Conservation (phyloP, 371 early-diverging fungal genomes). For the Encephalitozoon romaleae region DNA sequence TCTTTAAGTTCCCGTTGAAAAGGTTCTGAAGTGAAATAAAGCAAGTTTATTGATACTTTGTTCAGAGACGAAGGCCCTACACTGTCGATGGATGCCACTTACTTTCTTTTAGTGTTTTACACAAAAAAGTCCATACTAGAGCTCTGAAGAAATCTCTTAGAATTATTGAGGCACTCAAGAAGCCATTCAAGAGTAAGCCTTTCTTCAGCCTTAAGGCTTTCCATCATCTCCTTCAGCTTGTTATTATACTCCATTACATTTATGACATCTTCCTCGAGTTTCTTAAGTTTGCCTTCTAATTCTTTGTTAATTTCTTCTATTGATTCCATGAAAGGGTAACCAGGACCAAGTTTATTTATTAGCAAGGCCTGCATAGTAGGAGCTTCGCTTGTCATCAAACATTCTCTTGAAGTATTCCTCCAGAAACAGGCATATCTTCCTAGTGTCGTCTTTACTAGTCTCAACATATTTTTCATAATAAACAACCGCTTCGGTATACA, state of each 20-base stretch:
- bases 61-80: too few relatives aligned
- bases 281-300: neutral
- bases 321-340: neutral
- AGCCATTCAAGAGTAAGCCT: constrained; percentile 6
- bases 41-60: neutral
- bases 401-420: constrained; percentile 36
- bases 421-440: constrained; percentile 31
- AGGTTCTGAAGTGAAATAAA: constrained; percentile 2
- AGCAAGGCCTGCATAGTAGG: constrained; percentile 6
- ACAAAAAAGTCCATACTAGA: neutral
- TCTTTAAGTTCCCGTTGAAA: constrained; percentile 67
- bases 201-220: neutral
- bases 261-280: neutral
- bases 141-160: neutral
- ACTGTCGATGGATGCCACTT: too few relatives aligned
- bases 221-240: constrained; percentile 1
- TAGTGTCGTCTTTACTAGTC: neutral
- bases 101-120: too few relatives aligned
- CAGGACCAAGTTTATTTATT: neutral
- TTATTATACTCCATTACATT: neutral
- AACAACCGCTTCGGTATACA: constrained; percentile 23
- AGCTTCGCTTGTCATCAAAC: constrained; percentile 28
- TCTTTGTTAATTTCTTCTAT: neutral
- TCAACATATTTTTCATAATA: constrained; percentile 50
- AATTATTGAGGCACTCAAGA: neutral